phyloP scores from a whole-genome alignment of 495 filamentous ascomycete genomes.

The Annulohypoxylon stygium region DNA sequence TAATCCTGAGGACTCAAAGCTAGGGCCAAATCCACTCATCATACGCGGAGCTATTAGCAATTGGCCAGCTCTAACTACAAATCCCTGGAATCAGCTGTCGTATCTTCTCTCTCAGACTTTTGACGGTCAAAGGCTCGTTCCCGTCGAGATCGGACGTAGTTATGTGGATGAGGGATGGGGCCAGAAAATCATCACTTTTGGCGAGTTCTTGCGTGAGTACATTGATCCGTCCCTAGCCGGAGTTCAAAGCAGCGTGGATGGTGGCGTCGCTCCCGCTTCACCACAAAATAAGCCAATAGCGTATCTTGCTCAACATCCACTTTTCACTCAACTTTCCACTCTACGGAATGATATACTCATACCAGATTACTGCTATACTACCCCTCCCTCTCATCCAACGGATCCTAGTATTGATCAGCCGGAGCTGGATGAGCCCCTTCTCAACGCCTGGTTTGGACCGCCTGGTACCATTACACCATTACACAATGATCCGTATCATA shows the following conservation, averaged over 20 bases:
- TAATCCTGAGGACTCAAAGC: constrained; percentile 23
- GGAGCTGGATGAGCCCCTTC: constrained; percentile 64
- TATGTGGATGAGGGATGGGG: constrained; percentile 92
- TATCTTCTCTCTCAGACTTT: constrained; percentile 85
- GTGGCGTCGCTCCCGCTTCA: constrained; percentile 19
- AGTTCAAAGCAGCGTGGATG: constrained; percentile 19
- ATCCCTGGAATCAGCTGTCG: constrained; percentile 76
- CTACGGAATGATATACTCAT: constrained; percentile 80
- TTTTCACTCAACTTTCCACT: constrained; percentile 84
- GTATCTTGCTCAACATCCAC: constrained; percentile 92
- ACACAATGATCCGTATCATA: constrained; percentile 95
- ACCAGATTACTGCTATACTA: constrained; percentile 88
- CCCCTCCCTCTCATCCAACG: constrained; percentile 66
- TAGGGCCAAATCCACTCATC: constrained; percentile 72
- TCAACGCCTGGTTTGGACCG: constrained; percentile 97
- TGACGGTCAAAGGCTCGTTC: constrained; percentile 81
- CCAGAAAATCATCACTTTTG: constrained; percentile 83
- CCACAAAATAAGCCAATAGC: constrained; percentile 57
- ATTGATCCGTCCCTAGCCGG: constrained; percentile 53
- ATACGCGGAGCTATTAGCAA: constrained; percentile 71
- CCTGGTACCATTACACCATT: constrained; percentile 88
- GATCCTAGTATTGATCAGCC: constrained; percentile 64
- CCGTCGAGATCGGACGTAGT: constrained; percentile 88
- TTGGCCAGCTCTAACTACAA: constrained; percentile 83
- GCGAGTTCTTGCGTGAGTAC: constrained; percentile 74